Evolutionary conservation across 305 asterid species (phyloP).

Genomic region (Stenogyne calaminthoides): DNA sequence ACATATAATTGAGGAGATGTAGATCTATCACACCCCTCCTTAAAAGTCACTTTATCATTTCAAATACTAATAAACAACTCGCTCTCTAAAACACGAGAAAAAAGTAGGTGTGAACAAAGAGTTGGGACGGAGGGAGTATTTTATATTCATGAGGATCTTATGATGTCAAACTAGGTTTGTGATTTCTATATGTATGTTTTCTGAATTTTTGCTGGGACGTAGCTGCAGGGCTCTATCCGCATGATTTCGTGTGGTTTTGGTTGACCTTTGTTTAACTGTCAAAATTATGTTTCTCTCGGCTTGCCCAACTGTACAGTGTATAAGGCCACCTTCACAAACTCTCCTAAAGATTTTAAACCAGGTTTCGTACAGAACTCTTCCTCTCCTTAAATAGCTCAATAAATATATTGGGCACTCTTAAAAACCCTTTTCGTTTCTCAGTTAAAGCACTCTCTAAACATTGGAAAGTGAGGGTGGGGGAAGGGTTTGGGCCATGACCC

Average conservation of each 20-base stretch:
- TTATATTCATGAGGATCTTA: neutral
- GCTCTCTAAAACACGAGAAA: too few relatives aligned
- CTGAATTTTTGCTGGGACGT: neutral
- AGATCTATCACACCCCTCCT: too few relatives aligned
- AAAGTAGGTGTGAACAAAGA: too few relatives aligned
- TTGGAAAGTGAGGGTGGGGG: neutral
- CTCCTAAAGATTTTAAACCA: neutral
- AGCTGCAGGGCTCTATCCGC: neutral
- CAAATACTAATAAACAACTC: too few relatives aligned
- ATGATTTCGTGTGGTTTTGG: neutral
- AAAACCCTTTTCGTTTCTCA: neutral
- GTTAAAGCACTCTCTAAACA: neutral
- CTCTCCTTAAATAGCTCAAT: neutral
- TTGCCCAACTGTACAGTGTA: neutral
- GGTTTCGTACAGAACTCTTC: neutral
- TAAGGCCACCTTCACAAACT: neutral
- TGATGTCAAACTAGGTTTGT: conserved; percentile 8
- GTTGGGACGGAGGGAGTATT: too few relatives aligned
- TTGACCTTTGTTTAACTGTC: neutral
- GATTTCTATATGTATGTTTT: neutral
- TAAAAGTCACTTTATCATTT: too few relatives aligned
- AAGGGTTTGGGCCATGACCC: neutral
- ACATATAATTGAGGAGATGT: too few relatives aligned
- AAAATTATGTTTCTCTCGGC: neutral
- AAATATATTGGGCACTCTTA: neutral